Evolutionary conservation across 2,329 filamentous ascomycete species (phyloP).

Genomic region (Fusarium decemcellulare): DNA sequence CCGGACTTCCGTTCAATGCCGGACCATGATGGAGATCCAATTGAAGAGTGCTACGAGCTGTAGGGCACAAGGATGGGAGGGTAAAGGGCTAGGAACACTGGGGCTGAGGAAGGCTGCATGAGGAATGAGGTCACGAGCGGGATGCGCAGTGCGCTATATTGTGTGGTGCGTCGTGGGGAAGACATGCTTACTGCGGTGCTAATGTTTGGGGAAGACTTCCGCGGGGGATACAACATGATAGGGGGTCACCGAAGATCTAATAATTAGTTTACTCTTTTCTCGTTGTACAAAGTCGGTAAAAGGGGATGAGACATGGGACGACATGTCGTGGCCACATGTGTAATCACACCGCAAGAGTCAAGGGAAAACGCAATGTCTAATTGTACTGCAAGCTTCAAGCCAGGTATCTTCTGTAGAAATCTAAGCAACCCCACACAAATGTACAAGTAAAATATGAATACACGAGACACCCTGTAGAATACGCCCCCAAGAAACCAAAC

Average conservation of each 20-base stretch:
- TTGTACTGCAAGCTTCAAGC: neutral
- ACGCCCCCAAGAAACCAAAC: conserved; percentile 8
- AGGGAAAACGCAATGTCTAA: conserved; percentile 18
- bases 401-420: conserved; percentile 7
- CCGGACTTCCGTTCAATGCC: conserved; percentile 53
- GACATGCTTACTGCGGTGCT: conserved; percentile 17
- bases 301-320: neutral
- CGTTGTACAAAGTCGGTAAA: conserved; percentile 12
- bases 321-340: conserved; percentile 7
- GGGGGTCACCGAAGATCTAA: neutral
- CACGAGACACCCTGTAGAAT: conserved; percentile 17
- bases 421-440: conserved; percentile 8
- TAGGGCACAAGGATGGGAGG: neutral
- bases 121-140: conserved; percentile 33
- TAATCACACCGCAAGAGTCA: conserved; percentile 18
- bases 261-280: conserved; percentile 27
- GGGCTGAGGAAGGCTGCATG: conserved; percentile 17
- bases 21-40: conserved; percentile 51
- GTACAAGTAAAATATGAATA: conserved; percentile 22
- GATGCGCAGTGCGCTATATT: conserved; percentile 30
- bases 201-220: conserved; percentile 14
- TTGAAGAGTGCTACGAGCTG: conserved; percentile 45
- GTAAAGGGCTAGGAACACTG: neutral
- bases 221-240: conserved; percentile 23
- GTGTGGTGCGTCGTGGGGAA: conserved; percentile 25